Evolutionary conservation across 305 asterid genomes (phyloP).

Genomic region (Fraxinus ornus): DNA sequence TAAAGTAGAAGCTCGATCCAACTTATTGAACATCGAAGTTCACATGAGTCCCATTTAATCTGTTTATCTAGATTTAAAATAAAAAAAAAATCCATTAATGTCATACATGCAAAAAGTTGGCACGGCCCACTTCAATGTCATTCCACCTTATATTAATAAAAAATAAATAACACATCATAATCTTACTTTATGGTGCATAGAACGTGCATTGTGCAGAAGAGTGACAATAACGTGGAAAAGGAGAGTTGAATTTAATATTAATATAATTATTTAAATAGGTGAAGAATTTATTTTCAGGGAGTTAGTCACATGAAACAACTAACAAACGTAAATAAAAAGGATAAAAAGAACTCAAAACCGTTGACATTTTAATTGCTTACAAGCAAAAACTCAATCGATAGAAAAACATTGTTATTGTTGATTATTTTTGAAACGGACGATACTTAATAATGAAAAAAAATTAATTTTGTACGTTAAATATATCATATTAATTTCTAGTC

Average conservation of each 20-base stretch:
- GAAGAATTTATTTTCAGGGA: slow-evolving; percentile 30
- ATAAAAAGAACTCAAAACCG: slow-evolving; percentile 32
- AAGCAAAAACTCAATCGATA: background rate
- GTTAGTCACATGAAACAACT: slow-evolving; percentile 55
- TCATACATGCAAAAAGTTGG: background rate
- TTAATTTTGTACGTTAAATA: too few species aligned
- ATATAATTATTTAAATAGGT: slow-evolving; percentile 8
- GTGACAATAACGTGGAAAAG: slow-evolving; percentile 22
- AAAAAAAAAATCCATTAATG: background rate
- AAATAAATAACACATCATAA: background rate
- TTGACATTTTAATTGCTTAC: slow-evolving; percentile 38
- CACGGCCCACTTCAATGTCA: background rate
- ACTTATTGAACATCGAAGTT: background rate
- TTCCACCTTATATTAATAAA: background rate
- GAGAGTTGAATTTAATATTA: slow-evolving; percentile 28
- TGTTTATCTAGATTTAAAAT: too few species aligned
- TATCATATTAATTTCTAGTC: background rate
- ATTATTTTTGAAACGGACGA: too few species aligned
- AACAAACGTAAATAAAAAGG: slow-evolving; percentile 39
- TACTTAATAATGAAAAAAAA: too few species aligned
- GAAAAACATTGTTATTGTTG: background rate
- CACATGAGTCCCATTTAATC: background rate
- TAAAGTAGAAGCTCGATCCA: background rate
- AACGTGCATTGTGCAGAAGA: slow-evolving; percentile 30
- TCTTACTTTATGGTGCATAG: slow-evolving; percentile 19